Base-by-base conservation (phyloP, 1,284 basidiomycete species). In the Tilletia horrida region DNA sequence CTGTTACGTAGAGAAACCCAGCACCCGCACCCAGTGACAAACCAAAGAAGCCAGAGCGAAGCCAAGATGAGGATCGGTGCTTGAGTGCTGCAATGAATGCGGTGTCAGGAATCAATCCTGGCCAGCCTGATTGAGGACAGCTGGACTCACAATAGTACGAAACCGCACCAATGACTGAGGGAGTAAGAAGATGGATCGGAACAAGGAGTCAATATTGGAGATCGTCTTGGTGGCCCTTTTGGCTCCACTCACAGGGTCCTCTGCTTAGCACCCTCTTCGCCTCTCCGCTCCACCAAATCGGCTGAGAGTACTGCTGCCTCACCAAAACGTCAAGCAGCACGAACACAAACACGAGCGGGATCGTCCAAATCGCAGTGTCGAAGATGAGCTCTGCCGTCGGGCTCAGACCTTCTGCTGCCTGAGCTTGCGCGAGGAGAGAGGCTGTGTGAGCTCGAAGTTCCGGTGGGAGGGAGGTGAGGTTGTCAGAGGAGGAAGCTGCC, bases 221-320 rank as follows among this genome's bases (percentile, higher is more conserved):
- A 55, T 21, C 25, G 25, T 14, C 2, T 13, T 21, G 13, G 18
- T 16, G n/a, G 7, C 31, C 29, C 14, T 23, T 44, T 23, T 13
- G 6, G 35, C 45, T 3, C 3, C 43, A 72, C 78, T 66, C 68
- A 78, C 76, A 63, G 3, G 80, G 80, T 18, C 79, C 50, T 29
- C 73, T 72, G 4, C 64, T 50, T 7, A 67, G 16, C 59, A 79
- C 35, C 31, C 75, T 68, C 14, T 47, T 63, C 2, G 65, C 42
- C 59, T 81, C 75, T 52, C 71, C 68, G 3, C 62, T 13, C 3
- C 72, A 29, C 3, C 73, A 71, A 0, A 74, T 70, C 1, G 76
- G 76, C 66, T 74, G 68, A 14, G 74, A 73, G 57, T 81, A 81
- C 69, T 81, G 80, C 69, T 81, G 78, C 61, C 77, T 69, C 18